Percentiles rank a stretch among this genome's conserved stretches.
Conservation (phyloP, 495 filamentous ascomycete genomes). For the Penicillium salamii region DNA sequence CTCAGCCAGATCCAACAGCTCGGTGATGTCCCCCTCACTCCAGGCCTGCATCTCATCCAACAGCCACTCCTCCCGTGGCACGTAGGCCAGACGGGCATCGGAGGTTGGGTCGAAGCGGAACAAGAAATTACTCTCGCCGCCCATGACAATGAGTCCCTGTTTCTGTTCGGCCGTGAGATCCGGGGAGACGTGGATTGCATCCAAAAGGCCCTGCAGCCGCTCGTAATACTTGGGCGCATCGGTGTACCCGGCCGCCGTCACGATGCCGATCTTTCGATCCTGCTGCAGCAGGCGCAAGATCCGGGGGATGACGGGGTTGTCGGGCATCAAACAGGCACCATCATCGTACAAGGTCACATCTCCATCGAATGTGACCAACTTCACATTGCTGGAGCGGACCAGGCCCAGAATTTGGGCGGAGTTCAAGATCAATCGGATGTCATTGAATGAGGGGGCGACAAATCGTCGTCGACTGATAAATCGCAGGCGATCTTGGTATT, state of each 20-base stretch:
- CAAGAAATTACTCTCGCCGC: constrained; percentile 85
- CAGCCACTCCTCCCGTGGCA: constrained; percentile 72
- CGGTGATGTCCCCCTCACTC: constrained; percentile 71
- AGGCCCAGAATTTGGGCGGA: constrained; percentile 90
- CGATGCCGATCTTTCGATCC: constrained; percentile 81
- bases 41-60: constrained; percentile 86
- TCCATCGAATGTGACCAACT: constrained; percentile 93
- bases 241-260: constrained; percentile 94
- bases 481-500: constrained; percentile 78
- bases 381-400: constrained; percentile 55
- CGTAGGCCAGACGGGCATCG: constrained; percentile 45
- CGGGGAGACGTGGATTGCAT: constrained; percentile 65
- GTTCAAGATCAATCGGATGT: constrained; percentile 88
- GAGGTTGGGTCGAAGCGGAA: constrained; percentile 62
- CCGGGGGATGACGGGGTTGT: constrained; percentile 74
- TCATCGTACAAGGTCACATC: constrained; percentile 98
- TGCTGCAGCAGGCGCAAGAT: constrained; percentile 63
- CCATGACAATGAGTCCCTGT: constrained; percentile 81
- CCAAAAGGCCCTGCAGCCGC: constrained; percentile 79
- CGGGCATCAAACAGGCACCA: constrained; percentile 68
- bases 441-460: constrained; percentile 96
- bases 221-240: constrained; percentile 79
- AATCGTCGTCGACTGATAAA: constrained; percentile 90
- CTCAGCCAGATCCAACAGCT: constrained; percentile 84
- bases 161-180: constrained; percentile 61